Evolutionary conservation across 345 rosid genomes (phyloP).

Genomic region (Populus deltoides): DNA sequence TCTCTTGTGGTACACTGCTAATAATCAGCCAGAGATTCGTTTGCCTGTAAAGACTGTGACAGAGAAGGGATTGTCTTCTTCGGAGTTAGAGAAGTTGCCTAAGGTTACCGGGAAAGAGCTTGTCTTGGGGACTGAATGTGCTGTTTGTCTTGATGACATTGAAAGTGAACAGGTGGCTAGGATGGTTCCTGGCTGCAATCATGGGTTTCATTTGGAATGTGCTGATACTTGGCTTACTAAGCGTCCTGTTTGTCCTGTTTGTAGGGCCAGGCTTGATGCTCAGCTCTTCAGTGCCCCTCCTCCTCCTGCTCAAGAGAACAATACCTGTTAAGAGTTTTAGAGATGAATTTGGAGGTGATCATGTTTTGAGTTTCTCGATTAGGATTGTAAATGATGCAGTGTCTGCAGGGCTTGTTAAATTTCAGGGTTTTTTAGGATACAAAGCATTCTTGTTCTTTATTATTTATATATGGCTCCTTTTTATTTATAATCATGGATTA

Average conservation of each 20-base stretch:
- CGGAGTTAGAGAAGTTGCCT: constrained; percentile 66
- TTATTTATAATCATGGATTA: too few relatives aligned
- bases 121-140: constrained; percentile 62
- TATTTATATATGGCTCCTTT: too few relatives aligned
- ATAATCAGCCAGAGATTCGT: constrained; percentile 3
- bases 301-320: background rate
- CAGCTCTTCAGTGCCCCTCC: constrained; percentile 9
- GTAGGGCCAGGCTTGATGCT: constrained; percentile 51
- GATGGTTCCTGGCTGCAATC: constrained; percentile 77
- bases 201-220: constrained; percentile 76
- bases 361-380: background rate
- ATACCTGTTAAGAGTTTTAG: constrained; percentile 12
- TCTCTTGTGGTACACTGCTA: constrained; percentile 49
- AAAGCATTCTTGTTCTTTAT: too few relatives aligned
- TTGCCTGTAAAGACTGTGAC: constrained; percentile 28
- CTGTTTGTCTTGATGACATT: constrained; percentile 78
- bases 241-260: constrained; percentile 64
- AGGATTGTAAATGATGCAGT: background rate
- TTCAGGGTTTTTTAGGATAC: too few relatives aligned
- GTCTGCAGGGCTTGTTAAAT: background rate
- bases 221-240: constrained; percentile 79
- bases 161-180: constrained; percentile 54
- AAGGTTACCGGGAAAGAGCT: constrained; percentile 63
- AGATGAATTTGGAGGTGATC: background rate
- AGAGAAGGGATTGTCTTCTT: constrained; percentile 47